Evolutionary conservation across 2,329 filamentous ascomycete genomes (phyloP), one percentile per base, ranked within the genome.

Genomic region (Akanthomyces uredinophilus): DNA sequence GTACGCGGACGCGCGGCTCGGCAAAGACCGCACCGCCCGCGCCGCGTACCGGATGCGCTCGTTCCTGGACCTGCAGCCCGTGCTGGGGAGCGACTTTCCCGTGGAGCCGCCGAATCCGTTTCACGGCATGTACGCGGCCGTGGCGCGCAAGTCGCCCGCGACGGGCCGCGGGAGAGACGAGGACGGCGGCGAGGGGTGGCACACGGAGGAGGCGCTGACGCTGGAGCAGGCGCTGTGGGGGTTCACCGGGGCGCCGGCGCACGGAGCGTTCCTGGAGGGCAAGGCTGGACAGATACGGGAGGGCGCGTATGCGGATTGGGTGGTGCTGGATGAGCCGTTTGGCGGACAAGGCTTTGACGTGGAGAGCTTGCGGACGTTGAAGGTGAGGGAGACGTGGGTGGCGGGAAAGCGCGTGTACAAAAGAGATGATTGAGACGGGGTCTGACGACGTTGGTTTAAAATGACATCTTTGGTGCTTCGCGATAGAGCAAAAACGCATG

Each of bases 51-150:
- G 86, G 24, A 89, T 90, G 87, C 77, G 77, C 13, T 85, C 83
- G 0, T 72, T 90, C 1, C 78, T 88, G 1, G 76, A 81, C 27
- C 69, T 81, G 14, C 72, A 71, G 0, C 83, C 83, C 4, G 74
- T 89, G 1, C 78, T 91, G 1, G 88, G 88, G 2, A 88, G 85
- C 54, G 88, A 90, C 68, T 90, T 90, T 66, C 88, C 88, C 43
- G 87, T 91, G 8, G 87, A 90, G 70, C 87, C 87, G 2, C 82
- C 87, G 0, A 82, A 84, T 67, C 85, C 87, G 2, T 87, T 89
- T 65, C 81, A 87, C 61, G 88, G 87, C 20, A 84, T 90, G 44
- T 90, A 88, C 67, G 87, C 87, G 4, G 88, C 88, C 3, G 79
- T 88, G 2, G 81, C 86, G 14, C 78, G 88, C 61, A 81, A 80